Evolutionary conservation across 768 basidiomycete species (phyloP), one percentile per base, ranked within the genome.

Genomic region (Russula abietina): DNA sequence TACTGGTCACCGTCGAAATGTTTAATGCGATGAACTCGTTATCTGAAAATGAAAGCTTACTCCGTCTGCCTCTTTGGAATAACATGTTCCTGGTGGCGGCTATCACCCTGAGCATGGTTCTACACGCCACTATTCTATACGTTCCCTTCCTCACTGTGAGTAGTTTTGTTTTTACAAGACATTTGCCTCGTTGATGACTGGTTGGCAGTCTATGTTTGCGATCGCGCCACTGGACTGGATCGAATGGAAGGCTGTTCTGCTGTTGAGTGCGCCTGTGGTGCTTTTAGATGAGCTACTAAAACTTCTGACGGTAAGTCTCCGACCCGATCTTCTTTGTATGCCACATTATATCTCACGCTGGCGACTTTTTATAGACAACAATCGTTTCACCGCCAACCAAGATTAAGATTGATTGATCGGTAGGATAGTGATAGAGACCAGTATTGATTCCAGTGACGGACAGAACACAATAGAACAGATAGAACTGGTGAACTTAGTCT

Each of bases 11-110:
- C 2, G 86, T 96, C 58, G 93, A 96, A 76, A 96, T 96, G 93
- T 93, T 93, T 79, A 96, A 96, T 75, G 93, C 92, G 39, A 93
- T 94, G 89, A 98, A 98, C 76, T 98, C 95, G 60, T 79, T 99
- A 26, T 96, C 93, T 22, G 96, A 99, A 77, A 98, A 97, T 74
- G 96, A 98, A 78, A 92, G 90, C 64, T 75, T 99, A 64, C 76
- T 99, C 55, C 81, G 82, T 36, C 77, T 99, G 49, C 96, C 96
- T 3, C 74, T 97, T 26, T 99, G 96, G 96, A 88, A 86, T 75
- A 99, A 99, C 74, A 86, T 84, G 61, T 98, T 87, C 81, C 85
- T 98, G 19, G 91, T 96, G 45, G 92, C 75, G 19, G 93, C 93
- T 33, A 91, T 98, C 70, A 73, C 87, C 17, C 76, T 99, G 58